A percentile compares a stretch with the other conserved stretches of the same genome.
These are phyloP conservation scores for Mycosphaerella arachidis DNA, from an alignment of 2,329 filamentous ascomycete species.

Conservation along the genomic window DNA sequence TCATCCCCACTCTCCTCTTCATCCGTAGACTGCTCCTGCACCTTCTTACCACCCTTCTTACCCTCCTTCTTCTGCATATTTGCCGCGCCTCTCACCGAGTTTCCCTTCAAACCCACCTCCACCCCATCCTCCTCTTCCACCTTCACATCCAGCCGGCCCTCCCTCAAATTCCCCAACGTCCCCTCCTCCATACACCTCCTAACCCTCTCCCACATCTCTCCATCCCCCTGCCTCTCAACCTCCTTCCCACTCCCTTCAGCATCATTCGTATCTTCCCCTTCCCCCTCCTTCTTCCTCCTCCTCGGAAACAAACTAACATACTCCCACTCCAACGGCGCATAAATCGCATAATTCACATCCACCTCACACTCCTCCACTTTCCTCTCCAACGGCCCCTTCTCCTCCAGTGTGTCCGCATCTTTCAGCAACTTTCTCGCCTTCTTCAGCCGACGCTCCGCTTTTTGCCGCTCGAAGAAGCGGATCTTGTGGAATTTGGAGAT, in stretches of 20 bases:
- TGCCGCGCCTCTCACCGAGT: neutral
- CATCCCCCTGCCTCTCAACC: conserved; percentile 37
- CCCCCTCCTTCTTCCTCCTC: conserved; percentile 31
- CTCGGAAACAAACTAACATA: conserved; percentile 58
- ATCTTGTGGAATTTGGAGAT: conserved; percentile 79
- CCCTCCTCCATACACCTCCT: conserved; percentile 61
- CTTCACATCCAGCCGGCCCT: conserved; percentile 40
- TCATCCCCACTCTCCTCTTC: conserved; percentile 31
- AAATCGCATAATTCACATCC: conserved; percentile 70
- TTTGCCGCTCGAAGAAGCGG: conserved; percentile 78
- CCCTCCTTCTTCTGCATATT: conserved; percentile 3
- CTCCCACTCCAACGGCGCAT: conserved; percentile 64
- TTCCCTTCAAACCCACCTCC: neutral
- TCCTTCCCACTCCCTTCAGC: conserved; percentile 34
- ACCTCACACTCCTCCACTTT: conserved; percentile 52
- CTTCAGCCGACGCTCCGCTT: conserved; percentile 63
- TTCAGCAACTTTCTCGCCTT: conserved; percentile 58
- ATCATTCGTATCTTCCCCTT: conserved; percentile 35
- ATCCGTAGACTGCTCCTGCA: conserved; percentile 5
- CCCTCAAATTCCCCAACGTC: conserved; percentile 52
- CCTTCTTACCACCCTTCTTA: conserved; percentile 5
- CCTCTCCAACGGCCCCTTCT: conserved; percentile 26
- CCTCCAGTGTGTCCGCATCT: conserved; percentile 42
- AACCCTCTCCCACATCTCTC: conserved; percentile 64
- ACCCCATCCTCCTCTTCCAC: conserved; percentile 7